Percentiles rank a stretch among this genome's conserved stretches.
Evolutionary conservation across 1,284 basidiomycete genomes (phyloP).

Genomic region (Afroboletus lepidellus): DNA sequence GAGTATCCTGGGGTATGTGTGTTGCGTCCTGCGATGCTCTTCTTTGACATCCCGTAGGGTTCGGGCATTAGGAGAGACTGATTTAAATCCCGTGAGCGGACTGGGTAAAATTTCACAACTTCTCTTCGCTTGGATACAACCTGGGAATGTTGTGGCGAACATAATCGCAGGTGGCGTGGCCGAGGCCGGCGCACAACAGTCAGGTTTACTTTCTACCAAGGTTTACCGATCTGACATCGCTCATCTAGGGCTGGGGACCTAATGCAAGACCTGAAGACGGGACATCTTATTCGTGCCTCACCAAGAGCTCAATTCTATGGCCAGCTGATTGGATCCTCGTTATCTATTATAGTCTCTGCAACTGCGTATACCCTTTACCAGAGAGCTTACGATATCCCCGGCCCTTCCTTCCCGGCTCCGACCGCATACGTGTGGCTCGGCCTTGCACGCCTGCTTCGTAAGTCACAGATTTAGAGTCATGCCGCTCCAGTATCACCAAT

Average conservation of each 20-base stretch:
- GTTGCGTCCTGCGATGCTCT: constrained; percentile 2
- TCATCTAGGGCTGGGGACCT: constrained; percentile 83
- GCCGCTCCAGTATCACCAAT: background rate
- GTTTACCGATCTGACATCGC: background rate
- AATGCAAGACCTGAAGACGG: constrained; percentile 98
- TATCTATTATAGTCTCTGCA: constrained; percentile 87
- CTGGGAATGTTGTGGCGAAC: constrained; percentile 92
- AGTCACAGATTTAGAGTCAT: constrained; percentile 32
- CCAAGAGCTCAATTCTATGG: constrained; percentile 87
- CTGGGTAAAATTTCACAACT: constrained; percentile 95
- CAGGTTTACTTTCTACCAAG: constrained; percentile 29
- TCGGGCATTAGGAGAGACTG: constrained; percentile 89
- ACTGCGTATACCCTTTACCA: constrained; percentile 89
- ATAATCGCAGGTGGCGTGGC: constrained; percentile 95
- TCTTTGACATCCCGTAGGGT: constrained; percentile 51
- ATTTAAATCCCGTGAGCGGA: constrained; percentile 91
- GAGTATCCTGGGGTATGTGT: constrained; percentile 79
- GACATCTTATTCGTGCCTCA: constrained; percentile 84
- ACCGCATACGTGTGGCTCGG: constrained; percentile 92
- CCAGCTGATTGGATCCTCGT: constrained; percentile 83
- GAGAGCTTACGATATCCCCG: constrained; percentile 81
- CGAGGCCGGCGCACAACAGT: constrained; percentile 95
- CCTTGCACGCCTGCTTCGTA: constrained; percentile 85
- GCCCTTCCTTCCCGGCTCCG: constrained; percentile 91
- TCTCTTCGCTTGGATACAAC: constrained; percentile 91